These are phyloP conservation scores for Saccharomycopsis olivae DNA, from an alignment of 805 yeast genomes.

Conservation along the genomic window DNA sequence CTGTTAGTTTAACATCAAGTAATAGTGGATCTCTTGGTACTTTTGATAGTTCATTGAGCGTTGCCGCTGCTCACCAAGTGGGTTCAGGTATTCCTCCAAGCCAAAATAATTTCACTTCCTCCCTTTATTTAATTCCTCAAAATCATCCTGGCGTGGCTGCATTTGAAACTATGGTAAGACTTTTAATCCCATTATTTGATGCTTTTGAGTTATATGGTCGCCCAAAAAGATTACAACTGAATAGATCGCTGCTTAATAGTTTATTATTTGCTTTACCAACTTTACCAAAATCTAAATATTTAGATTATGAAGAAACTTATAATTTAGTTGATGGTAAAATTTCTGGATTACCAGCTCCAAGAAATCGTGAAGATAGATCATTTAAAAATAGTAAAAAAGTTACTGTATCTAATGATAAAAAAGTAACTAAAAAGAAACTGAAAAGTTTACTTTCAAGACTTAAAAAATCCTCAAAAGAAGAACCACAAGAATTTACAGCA, in stretches of 20 bases:
- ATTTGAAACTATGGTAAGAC: constrained; percentile 62
- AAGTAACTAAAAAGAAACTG: constrained; percentile 8
- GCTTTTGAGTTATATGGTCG: constrained; percentile 66
- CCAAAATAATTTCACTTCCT: constrained; percentile 5
- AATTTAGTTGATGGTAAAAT: constrained; percentile 16
- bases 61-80: constrained; percentile 4
- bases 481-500: neutral
- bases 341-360: constrained; percentile 7
- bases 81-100: constrained; percentile 14
- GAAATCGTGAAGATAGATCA: constrained; percentile 1
- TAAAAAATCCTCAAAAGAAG: constrained; percentile 11
- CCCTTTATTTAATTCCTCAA: constrained; percentile 53
- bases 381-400: neutral
- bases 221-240: constrained; percentile 51
- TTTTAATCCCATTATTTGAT: constrained; percentile 59
- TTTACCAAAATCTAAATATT: constrained; percentile 55
- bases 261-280: constrained; percentile 65
- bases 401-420: constrained; percentile 1
- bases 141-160: constrained; percentile 63
- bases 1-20: constrained; percentile 11
- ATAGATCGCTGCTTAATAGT: constrained; percentile 42
- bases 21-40: neutral
- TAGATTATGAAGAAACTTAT: constrained; percentile 23
- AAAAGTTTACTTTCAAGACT: constrained; percentile 7
- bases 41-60: constrained; percentile 8